phyloP scores from a whole-genome alignment of 352 stramenopile species.

The Phytophthora capsici region DNA sequence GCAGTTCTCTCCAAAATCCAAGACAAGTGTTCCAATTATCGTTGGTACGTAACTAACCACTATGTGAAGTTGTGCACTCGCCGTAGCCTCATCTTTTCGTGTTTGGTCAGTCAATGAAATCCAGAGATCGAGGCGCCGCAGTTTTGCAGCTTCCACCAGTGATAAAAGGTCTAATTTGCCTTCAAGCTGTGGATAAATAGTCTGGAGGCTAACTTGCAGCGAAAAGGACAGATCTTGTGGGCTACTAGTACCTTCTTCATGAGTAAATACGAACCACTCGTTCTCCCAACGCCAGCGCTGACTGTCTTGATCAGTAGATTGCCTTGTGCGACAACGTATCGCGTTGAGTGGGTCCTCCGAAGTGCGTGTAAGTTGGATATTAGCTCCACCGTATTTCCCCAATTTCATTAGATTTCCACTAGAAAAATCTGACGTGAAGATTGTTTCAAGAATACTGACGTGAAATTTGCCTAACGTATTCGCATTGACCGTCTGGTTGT shows the following conservation, averaged over 20 bases:
- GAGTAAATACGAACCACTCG: constrained; percentile 32
- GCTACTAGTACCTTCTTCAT: background rate
- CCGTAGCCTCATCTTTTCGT: background rate
- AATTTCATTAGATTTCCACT: constrained; percentile 19
- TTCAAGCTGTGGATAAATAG: constrained; percentile 5
- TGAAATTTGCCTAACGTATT: constrained; percentile 22
- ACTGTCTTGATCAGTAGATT: constrained; percentile 12
- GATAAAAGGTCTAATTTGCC: constrained; percentile 15
- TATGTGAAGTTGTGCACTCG: constrained; percentile 25
- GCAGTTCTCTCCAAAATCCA: constrained; percentile 28
- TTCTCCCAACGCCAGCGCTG: constrained; percentile 37
- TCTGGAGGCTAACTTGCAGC: constrained; percentile 18
- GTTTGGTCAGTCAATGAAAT: constrained; percentile 3
- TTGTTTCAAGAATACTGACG: constrained; percentile 23
- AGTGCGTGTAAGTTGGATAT: constrained; percentile 10
- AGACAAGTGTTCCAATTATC: constrained; percentile 14
- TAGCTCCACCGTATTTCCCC: constrained; percentile 20
- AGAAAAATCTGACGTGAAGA: constrained; percentile 7
- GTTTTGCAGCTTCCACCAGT: constrained; percentile 11
- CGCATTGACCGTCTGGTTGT: background rate
- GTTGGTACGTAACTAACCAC: constrained; percentile 27
- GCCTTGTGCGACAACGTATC: constrained; percentile 18
- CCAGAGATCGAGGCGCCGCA: constrained; percentile 22
- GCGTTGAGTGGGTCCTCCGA: background rate
- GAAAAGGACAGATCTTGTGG: constrained; percentile 13